Evolutionary conservation across 805 yeast genomes (phyloP).

Genomic region (Saccharomycopsis guyanensis): DNA sequence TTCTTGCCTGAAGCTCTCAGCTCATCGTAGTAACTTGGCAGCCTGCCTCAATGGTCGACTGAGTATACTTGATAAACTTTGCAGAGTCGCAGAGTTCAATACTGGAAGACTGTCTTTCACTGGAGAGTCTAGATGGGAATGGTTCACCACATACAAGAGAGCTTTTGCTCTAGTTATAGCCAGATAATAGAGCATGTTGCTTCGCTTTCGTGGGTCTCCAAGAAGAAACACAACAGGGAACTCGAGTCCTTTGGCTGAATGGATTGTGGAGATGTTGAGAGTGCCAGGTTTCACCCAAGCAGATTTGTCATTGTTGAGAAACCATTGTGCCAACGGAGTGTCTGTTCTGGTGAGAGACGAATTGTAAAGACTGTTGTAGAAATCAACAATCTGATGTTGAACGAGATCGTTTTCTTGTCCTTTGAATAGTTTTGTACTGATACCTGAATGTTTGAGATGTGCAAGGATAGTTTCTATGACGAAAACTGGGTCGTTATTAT

Average conservation of each 20-base stretch:
- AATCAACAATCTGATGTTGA: conserved; percentile 25
- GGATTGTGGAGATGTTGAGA: conserved; percentile 59
- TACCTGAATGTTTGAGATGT: conserved; percentile 17
- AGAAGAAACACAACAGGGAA: conserved; percentile 48
- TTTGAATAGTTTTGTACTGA: conserved; percentile 22
- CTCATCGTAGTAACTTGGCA: too few species aligned
- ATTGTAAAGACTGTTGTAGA: conserved; percentile 31
- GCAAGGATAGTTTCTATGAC: conserved; percentile 19
- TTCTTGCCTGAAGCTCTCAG: too few species aligned
- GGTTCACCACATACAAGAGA: conserved; percentile 26
- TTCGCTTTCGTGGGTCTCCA: conserved; percentile 17
- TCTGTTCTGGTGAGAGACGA: conserved; percentile 25
- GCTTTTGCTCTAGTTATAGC: conserved; percentile 57
- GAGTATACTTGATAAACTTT: background rate
- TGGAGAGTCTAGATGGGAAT: too few species aligned
- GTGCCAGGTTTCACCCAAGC: conserved; percentile 20
- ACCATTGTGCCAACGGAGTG: background rate
- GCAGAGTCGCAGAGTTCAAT: background rate
- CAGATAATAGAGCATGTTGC: conserved; percentile 40
- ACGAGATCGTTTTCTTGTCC: conserved; percentile 23
- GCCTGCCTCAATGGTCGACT: background rate
- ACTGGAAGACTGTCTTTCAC: too few species aligned
- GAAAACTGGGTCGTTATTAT: conserved; percentile 15
- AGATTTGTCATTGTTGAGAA: background rate
- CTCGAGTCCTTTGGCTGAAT: conserved; percentile 68